phyloP scores from a whole-genome alignment of 2,329 filamentous ascomycete genomes.

The Pseudogymnoascus sp. region DNA sequence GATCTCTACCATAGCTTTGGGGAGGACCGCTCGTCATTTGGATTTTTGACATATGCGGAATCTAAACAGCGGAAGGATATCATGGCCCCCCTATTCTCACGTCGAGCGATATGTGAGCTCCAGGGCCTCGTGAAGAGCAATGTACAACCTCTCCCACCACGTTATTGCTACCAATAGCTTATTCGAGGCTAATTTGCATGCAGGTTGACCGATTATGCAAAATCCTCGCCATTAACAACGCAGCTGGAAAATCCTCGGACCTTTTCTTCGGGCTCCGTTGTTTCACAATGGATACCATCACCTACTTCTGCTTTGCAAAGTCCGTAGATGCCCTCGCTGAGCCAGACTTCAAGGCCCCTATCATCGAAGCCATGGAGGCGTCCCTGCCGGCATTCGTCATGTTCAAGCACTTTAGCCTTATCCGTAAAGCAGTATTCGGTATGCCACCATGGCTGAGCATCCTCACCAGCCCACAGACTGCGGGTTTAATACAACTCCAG shows the following conservation, averaged over 20 bases:
- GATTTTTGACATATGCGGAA: constrained; percentile 32
- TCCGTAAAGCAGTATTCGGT: constrained; percentile 19
- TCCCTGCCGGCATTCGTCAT: constrained; percentile 29
- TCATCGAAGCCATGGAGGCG: constrained; percentile 36
- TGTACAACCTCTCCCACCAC: constrained; percentile 14
- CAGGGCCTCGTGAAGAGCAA: constrained; percentile 33
- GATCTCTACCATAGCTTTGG: constrained; percentile 35
- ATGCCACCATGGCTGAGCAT: constrained; percentile 22
- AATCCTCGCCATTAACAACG: constrained; percentile 24
- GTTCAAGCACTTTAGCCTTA: constrained; percentile 33
- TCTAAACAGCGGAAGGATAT: constrained; percentile 36
- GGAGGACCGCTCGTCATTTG: constrained; percentile 37
- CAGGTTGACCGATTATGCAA: constrained; percentile 28
- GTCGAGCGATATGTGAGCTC: constrained; percentile 30
- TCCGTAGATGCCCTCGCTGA: constrained; percentile 33
- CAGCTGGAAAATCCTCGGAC: constrained; percentile 22
- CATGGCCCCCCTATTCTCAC: constrained; percentile 36
- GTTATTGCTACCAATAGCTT: neutral
- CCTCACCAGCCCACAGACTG: constrained; percentile 19
- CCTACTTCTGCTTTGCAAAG: constrained; percentile 36
- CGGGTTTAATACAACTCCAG: constrained; percentile 18
- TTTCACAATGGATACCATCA: constrained; percentile 33
- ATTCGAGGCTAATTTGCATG: constrained; percentile 1
- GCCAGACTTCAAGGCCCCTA: constrained; percentile 34
- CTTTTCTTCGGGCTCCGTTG: constrained; percentile 30